Percentiles rank a stretch among this genome's conserved stretches.
phyloP scores from a whole-genome alignment of 352 stramenopile genomes.

The Blastocystis sp. region DNA sequence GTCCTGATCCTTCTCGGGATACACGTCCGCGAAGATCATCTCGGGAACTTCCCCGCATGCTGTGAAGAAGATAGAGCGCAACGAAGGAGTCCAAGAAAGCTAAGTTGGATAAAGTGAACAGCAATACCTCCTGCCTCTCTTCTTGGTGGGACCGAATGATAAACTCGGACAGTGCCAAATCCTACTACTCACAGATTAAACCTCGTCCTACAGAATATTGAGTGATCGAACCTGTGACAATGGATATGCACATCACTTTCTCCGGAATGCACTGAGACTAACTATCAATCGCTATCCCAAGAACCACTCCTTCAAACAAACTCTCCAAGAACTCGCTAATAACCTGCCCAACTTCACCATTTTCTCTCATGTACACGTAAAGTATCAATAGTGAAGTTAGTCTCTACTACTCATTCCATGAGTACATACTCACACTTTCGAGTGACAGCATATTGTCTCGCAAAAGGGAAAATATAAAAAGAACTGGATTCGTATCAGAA shows the following conservation, averaged over 20 bases:
- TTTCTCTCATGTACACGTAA: neutral
- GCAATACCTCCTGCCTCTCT: neutral
- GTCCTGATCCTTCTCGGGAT: neutral
- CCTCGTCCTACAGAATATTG: neutral
- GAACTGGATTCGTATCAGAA: neutral
- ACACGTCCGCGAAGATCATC: neutral
- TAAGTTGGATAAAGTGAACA: neutral
- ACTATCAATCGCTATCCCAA: neutral
- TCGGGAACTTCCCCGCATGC: neutral
- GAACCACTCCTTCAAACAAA: neutral
- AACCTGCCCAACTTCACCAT: neutral
- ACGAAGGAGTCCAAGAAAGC: neutral
- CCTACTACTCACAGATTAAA: neutral
- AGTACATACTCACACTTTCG: neutral
- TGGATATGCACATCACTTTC: neutral
- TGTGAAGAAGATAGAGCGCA: neutral
- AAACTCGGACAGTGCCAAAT: neutral
- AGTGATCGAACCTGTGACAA: neutral
- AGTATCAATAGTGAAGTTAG: neutral
- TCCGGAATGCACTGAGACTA: neutral
- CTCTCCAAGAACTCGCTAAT: neutral
- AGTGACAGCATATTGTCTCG: constrained; percentile 35
- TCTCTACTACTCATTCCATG: neutral
- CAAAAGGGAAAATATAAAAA: neutral
- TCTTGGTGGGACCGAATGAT: neutral